Percentiles rank a stretch among this genome's conserved stretches.
Evolutionary conservation across 2,329 filamentous ascomycete species (phyloP).

Genomic region (Thermothelomyces thermophilus): DNA sequence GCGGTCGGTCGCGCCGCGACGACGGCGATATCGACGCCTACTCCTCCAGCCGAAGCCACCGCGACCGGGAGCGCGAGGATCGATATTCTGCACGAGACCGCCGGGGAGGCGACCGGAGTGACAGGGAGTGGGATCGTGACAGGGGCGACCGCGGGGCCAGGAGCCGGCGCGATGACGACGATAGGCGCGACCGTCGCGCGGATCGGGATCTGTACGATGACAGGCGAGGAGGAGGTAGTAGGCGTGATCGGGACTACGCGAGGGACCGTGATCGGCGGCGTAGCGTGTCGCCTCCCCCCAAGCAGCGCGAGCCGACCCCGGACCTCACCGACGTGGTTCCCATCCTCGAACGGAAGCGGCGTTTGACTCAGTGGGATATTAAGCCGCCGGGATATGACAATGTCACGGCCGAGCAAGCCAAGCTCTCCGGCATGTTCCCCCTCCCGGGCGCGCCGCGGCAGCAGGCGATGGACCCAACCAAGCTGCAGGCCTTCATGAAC

Average conservation of each 20-base stretch:
- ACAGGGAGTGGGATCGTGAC: conserved; percentile 74
- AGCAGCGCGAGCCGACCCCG: conserved; percentile 91
- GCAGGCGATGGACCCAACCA: conserved; percentile 89
- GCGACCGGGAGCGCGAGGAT: conserved; percentile 89
- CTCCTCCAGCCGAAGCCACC: conserved; percentile 85
- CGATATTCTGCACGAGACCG: conserved; percentile 69
- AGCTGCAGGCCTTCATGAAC: conserved; percentile 92
- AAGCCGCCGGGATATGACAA: conserved; percentile 98
- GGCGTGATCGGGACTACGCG: conserved; percentile 35
- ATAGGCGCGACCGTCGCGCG: conserved; percentile 46
- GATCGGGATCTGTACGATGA: conserved; percentile 41
- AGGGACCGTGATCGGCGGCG: conserved; percentile 59
- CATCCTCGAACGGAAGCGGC: conserved; percentile 78
- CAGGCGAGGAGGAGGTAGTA: conserved; percentile 42
- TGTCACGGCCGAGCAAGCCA: conserved; percentile 96
- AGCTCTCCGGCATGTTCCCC: conserved; percentile 98
- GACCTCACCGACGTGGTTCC: conserved; percentile 84
- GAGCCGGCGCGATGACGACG: conserved; percentile 58
- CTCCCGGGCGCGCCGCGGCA: conserved; percentile 91
- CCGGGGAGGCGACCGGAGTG: conserved; percentile 43
- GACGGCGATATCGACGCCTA: conserved; percentile 72
- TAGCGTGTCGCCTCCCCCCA: conserved; percentile 72
- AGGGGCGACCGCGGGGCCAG: conserved; percentile 54
- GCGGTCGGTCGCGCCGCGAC: conserved; percentile 62
- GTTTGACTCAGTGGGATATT: conserved; percentile 98